Percentiles rank a stretch among this genome's conserved stretches.
phyloP scores from a whole-genome alignment of 163 green algal species.

The Scenedesmus sp. region DNA sequence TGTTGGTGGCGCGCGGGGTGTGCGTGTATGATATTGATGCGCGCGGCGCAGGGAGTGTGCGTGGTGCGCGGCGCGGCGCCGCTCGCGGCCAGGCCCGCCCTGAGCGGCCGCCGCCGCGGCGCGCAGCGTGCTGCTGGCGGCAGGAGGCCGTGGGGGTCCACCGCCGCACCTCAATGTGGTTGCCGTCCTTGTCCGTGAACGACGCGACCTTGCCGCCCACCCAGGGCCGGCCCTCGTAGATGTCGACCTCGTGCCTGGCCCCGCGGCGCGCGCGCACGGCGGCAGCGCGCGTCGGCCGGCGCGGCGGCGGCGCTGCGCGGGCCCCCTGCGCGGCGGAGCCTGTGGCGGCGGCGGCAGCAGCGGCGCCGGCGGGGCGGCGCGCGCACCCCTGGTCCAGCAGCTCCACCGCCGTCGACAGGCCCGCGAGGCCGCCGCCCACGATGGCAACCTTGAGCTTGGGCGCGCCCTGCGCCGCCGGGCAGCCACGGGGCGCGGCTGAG shows the following conservation, averaged over 20 bases:
- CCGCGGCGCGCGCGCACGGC: not conserved
- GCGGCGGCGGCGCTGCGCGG: not conserved
- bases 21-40: not conserved
- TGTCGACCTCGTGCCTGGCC: slow-evolving; percentile 89
- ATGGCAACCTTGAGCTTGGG: slow-evolving; percentile 95
- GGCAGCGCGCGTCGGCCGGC: not conserved
- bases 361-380: too few species aligned
- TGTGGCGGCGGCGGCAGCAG: not conserved
- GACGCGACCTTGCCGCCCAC: slow-evolving; percentile 95
- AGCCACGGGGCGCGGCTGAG: too few species aligned
- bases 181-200: slow-evolving; percentile 93
- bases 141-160: too few species aligned
- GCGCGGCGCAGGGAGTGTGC: not conserved
- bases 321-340: not conserved
- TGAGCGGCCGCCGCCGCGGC: too few species aligned
- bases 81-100: too few species aligned
- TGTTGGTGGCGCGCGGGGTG: too few species aligned
- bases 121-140: too few species aligned
- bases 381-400: slow-evolving; percentile 91
- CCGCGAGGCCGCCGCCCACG: slow-evolving; percentile 89
- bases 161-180: slow-evolving; percentile 93
- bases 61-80: too few species aligned
- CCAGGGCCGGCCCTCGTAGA: slow-evolving; percentile 92
- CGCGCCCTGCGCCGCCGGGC: too few species aligned
- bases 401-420: slow-evolving; percentile 96